Conservation (phyloP, 1,284 basidiomycete genomes). For the Ustilago xerochloae region DNA sequence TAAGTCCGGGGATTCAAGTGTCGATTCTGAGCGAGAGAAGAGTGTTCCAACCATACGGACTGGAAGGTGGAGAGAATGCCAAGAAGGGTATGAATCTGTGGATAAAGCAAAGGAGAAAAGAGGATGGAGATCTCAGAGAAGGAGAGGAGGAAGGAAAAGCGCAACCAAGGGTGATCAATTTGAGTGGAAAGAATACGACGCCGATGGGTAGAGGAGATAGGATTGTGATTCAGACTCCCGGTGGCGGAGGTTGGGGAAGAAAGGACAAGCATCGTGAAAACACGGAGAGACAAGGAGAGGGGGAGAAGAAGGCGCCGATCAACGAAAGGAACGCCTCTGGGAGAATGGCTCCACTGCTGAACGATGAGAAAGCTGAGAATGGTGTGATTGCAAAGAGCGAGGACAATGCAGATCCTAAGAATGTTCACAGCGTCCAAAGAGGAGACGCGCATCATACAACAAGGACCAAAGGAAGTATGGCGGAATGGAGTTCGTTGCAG, state of each 20-base stretch:
- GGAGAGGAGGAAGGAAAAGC: conserved; percentile 54
- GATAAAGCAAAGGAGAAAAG: conserved; percentile 80
- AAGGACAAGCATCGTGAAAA: background rate
- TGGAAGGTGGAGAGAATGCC: conserved; percentile 84
- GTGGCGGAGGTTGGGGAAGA: conserved; percentile 88
- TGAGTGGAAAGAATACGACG: conserved; percentile 88
- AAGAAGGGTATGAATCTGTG: conserved; percentile 85
- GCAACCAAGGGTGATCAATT: conserved; percentile 78
- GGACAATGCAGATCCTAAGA: conserved; percentile 16
- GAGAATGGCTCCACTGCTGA: conserved; percentile 45
- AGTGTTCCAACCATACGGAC: conserved; percentile 87
- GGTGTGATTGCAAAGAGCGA: conserved; percentile 30
- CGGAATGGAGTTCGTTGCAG: conserved; percentile 53
- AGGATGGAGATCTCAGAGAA: conserved; percentile 75
- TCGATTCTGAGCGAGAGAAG: conserved; percentile 88
- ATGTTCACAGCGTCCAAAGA: conserved; percentile 16
- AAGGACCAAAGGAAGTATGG: conserved; percentile 51
- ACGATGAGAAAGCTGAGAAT: conserved; percentile 20
- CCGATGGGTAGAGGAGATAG: conserved; percentile 86
- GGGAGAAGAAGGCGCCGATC: conserved; percentile 24
- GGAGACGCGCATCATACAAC: conserved; percentile 34
- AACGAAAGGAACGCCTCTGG: conserved; percentile 43
- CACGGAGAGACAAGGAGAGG: background rate
- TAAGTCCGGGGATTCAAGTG: conserved; percentile 81
- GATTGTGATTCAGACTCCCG: conserved; percentile 86